Base-by-base conservation (phyloP, 768 basidiomycete genomes). In the Flagelloscypha sp. region DNA sequence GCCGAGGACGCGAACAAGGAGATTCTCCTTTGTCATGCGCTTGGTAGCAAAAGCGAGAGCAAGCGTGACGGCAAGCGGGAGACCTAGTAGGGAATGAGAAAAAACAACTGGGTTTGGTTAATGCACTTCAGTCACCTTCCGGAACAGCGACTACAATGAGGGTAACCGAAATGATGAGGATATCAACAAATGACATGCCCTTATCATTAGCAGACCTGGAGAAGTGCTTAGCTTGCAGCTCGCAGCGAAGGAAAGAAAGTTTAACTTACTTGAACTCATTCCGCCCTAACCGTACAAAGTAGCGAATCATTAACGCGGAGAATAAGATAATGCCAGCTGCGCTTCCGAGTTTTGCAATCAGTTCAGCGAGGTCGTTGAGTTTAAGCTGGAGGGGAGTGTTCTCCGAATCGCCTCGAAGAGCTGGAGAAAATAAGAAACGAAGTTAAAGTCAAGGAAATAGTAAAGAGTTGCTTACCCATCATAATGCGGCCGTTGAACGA, bases 11-110 rank as follows among this genome's bases (percentile, higher is more conserved):
- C 94, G 90, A 20, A 98, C 95, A 27, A 99, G 76, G 0, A 98
- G 68, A 35, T 95, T 95, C 58, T 92, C 85, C 50, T 81, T 74
- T 7, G 93, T 87, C 95, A 98, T 98, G n/a, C 94, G 82, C 49
- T 86, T 92, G 30, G 95, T 99, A 0, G 94, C 95, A 51, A 98
- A 99, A 1, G 95, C 88, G 21, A 99, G 67, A 0, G 95, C 95
- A 30, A 99, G 75, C 0, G 94, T 97, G 33, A 98, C 94, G 27
- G 94, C 94, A 36, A 99, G 69, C 2, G 94, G 94, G 5, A 99
- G 68, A 52, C 93, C 86, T 85, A 49, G 36, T 5, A 8, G 24
- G 24, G 36, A 37, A 19, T 23, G 7, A 24, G 17, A 30, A 30
- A 32, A 24, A 40, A 40, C 20, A 37, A 41, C 30, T 32, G 15